Evolutionary conservation across 1,284 basidiomycete genomes (phyloP), one percentile per base, ranked within the genome.

Genomic region (Papiliotrema fonsecae): DNA sequence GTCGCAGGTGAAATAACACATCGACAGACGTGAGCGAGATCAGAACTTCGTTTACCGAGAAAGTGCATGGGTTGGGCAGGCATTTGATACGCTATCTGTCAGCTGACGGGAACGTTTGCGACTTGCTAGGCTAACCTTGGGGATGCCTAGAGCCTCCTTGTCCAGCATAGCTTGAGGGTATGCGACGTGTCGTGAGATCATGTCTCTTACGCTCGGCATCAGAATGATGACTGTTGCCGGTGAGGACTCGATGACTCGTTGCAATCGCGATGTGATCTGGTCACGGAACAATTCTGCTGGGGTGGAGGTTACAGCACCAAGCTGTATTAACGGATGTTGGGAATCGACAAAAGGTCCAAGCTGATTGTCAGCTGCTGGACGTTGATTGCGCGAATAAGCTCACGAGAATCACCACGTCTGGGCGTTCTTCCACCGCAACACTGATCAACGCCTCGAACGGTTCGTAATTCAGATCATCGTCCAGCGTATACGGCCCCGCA

Each of bases 281-380:
- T 77, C 72, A 21, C 78, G 74, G 74, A 97, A 97, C 28, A 96
- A 74, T 13, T 83, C 80, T 0, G 71, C 58, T 0, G 89, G 87
- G 3, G 82, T 75, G 44, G 79, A 72, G 47, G 85, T 82, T 24
- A 85, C 69, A 37, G 88, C 83, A 2, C 91, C 90, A 2, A 75
- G 68, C 63, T 81, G 82, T 52, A 97, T 80, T 36, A 78, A 74
- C 0, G 86, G 81, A 70, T 97, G 91, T 13, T 78, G 67, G 0
- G 79, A 71, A 57, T 94, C 88, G 31, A 97, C 73, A 64, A 97
- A 97, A 1, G 94, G 94, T 0, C 94, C 94, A 13, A 88, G 74
- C 91, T 93, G 62, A n/a, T 0, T 19, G 28, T 40, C 25, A 47
- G 37, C 39, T 38, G 45, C 25, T 19, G 32, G 4, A 1, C 30